Evolutionary conservation across 306 rosid species (phyloP), one percentile per base, ranked within the genome.

Genomic region (Vigna angularis): DNA sequence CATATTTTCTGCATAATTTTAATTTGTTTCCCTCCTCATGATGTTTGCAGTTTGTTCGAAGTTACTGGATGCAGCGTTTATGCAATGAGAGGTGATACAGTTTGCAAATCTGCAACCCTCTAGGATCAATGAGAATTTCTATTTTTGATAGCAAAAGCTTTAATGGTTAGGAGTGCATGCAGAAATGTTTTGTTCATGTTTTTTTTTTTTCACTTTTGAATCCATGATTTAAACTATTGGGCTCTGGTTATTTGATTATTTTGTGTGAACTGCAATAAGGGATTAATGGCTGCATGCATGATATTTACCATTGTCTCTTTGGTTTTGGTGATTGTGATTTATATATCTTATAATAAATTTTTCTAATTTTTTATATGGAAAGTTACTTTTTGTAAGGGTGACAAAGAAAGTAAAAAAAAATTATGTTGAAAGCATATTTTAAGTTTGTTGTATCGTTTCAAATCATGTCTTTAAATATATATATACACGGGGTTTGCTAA

Each of bases 11-110:
- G 28, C 28, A 26, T 26, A 26, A 26, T 26, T 26, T 1, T 1
- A 26, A 26, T 26, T 26, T 26, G 28, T 26, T 26, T 26, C 20
- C 20, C 20, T 20, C 20, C 20, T 10, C 10, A 18, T 28, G 4
- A 1, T 15, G 6, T 14, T 13, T 9, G 49, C 16, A 16, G 30
- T 20, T 26, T 9, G 18, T 81, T 38, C 7, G 48, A 6, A 10
- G 59, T 75, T 17, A 36, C 12, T 36, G 42, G 55, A n/a, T 62
- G 45, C 73, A 83, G 86, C 81, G 83, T 79, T 78, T 83, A 34
- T 13, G 3, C 69, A 36, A 9, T n/a, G 3, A 26, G 10, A n/a
- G 50, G 14, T 81, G 38, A 18, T 47, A 4, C 10, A 8, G 6
- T 3, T 59, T 22, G 4, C 65, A 64, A 42, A 11, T 7, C 8